phyloP scores from a whole-genome alignment of 2,329 filamentous ascomycete genomes.

The Cercospora sp. region DNA sequence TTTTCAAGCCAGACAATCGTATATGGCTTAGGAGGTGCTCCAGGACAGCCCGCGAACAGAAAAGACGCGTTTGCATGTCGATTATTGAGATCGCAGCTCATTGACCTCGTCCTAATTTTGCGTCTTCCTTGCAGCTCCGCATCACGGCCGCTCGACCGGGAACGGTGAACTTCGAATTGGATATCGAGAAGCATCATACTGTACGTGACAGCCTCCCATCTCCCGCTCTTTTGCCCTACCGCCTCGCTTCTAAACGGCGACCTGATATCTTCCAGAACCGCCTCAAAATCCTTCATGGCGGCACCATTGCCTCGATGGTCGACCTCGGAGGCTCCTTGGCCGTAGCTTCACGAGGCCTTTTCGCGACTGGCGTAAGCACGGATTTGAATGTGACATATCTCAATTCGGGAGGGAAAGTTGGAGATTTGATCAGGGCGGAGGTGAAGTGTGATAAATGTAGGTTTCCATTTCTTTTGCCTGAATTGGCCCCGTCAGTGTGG shows the following conservation, averaged over 20 bases:
- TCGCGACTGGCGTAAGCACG: slow-evolving; percentile 66
- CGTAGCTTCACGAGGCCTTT: slow-evolving; percentile 64
- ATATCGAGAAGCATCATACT: slow-evolving; percentile 73
- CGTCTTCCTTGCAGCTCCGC: slow-evolving; percentile 55
- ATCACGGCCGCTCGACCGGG: slow-evolving; percentile 65
- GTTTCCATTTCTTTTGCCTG: not conserved
- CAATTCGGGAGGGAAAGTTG: slow-evolving; percentile 62
- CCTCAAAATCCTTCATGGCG: slow-evolving; percentile 73
- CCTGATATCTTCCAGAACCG: slow-evolving; percentile 61
- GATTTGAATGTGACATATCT: slow-evolving; percentile 68
- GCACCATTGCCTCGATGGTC: slow-evolving; percentile 74
- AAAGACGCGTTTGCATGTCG: not conserved
- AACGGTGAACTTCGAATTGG: slow-evolving; percentile 72
- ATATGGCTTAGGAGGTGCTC: not conserved
- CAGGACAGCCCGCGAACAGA: not conserved
- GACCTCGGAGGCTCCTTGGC: slow-evolving; percentile 67
- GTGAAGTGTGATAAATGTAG: slow-evolving; percentile 65
- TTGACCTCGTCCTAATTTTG: not conserved
- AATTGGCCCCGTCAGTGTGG: not conserved
- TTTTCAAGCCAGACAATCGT: not conserved
- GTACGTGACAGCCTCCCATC: slow-evolving; percentile 47
- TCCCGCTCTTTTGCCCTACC: not conserved
- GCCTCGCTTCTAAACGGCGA: not conserved
- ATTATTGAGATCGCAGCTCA: not conserved
- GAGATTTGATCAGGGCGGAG: slow-evolving; percentile 54